Conservation (phyloP, 106 monocot genomes). For the Allium cepa region DNA sequence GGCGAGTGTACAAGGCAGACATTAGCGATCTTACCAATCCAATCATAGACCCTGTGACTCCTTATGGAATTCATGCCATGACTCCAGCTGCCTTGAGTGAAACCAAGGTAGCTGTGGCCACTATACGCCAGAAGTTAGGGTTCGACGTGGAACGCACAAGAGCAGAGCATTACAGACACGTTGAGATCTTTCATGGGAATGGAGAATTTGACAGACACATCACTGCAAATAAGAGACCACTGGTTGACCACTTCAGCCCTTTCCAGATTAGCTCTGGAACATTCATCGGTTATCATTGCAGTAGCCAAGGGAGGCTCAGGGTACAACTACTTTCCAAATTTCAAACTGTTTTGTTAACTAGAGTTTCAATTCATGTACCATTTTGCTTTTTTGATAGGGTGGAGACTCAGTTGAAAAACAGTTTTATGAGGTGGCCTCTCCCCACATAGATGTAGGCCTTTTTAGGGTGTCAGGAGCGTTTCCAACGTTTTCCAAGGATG, state of each 20-base stretch:
- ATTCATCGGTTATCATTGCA: neutral
- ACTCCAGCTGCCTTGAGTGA: neutral
- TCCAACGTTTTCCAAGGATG: neutral
- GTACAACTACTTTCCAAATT: too few relatives aligned
- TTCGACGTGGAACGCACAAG: neutral
- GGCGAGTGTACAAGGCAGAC: neutral
- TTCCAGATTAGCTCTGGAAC: neutral
- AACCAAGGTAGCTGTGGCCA: conserved; percentile 3
- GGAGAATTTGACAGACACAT: neutral
- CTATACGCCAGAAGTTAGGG: neutral
- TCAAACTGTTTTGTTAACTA: too few relatives aligned
- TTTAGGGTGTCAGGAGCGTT: neutral
- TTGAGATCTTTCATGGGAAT: neutral
- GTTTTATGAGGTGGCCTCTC: neutral
- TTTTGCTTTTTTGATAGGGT: neutral
- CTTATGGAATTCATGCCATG: neutral
- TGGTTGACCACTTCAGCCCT: conserved; percentile 4
- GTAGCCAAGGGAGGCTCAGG: neutral
- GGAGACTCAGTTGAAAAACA: neutral
- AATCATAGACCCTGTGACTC: neutral
- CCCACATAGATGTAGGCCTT: neutral
- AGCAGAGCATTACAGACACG: neutral
- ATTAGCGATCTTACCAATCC: neutral
- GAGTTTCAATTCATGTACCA: too few relatives aligned
- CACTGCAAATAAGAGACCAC: neutral